Evolutionary conservation across 176 grass and related monocot genomes (phyloP).

Genomic region (Oryza longistaminata): DNA sequence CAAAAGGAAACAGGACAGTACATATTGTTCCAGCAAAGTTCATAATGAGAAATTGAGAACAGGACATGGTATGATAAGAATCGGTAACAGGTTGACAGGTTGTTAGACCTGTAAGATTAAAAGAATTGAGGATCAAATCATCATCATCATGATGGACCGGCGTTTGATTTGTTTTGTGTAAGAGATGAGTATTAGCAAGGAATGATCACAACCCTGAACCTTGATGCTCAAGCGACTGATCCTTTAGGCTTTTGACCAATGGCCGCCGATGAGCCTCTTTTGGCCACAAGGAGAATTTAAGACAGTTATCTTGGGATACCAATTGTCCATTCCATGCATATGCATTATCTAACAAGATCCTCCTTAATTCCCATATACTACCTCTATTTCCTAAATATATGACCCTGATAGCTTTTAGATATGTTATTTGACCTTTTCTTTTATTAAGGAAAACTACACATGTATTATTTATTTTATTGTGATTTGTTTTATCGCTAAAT

Average conservation of each 20-base stretch:
- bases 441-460: no score
- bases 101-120: not conserved
- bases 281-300: not conserved
- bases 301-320: conserved; percentile 17
- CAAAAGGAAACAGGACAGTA: not conserved
- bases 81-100: not conserved
- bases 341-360: not conserved
- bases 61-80: not conserved
- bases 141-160: not conserved
- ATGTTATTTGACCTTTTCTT: no score
- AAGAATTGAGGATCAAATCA: not conserved
- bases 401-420: no score
- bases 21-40: not conserved
- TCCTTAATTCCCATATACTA: not conserved
- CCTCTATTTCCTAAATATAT: no score
- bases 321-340: not conserved
- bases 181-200: not conserved
- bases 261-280: not conserved
- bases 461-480: no score
- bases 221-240: conserved; percentile 42
- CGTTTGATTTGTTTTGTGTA: not conserved
- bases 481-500: no score
- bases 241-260: conserved; percentile 30
- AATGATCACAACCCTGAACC: conserved; percentile 24
- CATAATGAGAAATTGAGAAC: not conserved